Percentiles rank a stretch among this genome's conserved stretches.
Conservation (phyloP, 1,139 yeast species). For the Diutina sp. region DNA sequence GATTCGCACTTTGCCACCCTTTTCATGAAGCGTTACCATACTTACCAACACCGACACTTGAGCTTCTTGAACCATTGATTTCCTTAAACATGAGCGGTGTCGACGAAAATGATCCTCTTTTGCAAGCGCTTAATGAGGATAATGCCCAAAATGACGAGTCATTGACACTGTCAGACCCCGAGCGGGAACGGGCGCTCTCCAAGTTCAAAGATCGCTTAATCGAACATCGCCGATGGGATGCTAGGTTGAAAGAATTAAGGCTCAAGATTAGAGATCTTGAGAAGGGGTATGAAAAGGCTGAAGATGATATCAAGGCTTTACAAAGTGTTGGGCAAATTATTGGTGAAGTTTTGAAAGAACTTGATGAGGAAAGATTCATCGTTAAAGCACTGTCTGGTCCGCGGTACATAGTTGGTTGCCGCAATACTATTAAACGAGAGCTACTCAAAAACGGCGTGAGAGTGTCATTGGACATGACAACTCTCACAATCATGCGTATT, state of each 20-base stretch:
- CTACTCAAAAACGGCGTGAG: slow-evolving; percentile 86
- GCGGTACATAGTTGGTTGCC: slow-evolving; percentile 92
- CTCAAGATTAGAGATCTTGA: slow-evolving; percentile 76
- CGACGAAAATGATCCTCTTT: slow-evolving; percentile 59
- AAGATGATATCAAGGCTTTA: slow-evolving; percentile 90
- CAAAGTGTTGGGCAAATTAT: slow-evolving; percentile 97
- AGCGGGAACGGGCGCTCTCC: slow-evolving; percentile 66
- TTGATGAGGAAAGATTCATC: slow-evolving; percentile 89
- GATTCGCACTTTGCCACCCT: background rate
- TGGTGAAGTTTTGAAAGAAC: slow-evolving; percentile 93
- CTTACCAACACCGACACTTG: background rate
- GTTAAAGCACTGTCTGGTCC: slow-evolving; percentile 98
- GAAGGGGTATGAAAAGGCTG: slow-evolving; percentile 81
- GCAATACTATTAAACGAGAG: slow-evolving; percentile 81
- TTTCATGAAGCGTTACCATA: background rate
- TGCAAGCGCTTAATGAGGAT: slow-evolving; percentile 39
- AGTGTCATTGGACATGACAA: slow-evolving; percentile 95
- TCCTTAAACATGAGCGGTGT: background rate
- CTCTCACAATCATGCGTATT: slow-evolving; percentile 93
- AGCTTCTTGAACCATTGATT: background rate
- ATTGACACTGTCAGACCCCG: slow-evolving; percentile 41
- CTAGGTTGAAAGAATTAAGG: slow-evolving; percentile 76
- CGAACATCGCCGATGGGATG: slow-evolving; percentile 94
- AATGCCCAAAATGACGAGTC: slow-evolving; percentile 5
- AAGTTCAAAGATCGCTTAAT: slow-evolving; percentile 77